Evolutionary conservation across 1,284 basidiomycete species (phyloP).

Genomic region (Irpex lacteus): DNA sequence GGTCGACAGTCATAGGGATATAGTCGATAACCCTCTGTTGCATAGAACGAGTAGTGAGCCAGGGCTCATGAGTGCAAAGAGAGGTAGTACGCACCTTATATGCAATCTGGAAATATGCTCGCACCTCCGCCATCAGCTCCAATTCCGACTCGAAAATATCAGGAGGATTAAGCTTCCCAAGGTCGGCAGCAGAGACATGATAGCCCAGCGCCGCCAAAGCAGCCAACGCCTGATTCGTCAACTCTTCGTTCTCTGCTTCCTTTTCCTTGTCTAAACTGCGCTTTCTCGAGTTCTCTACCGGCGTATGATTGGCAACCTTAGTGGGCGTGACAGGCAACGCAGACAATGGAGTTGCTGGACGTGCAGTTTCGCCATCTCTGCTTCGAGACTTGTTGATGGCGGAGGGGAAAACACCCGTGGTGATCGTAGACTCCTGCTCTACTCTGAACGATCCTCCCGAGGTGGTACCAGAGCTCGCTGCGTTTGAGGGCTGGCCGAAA

Average conservation of each 20-base stretch:
- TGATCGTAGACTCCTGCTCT: too few relatives aligned
- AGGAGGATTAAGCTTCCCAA: slow-evolving; percentile 35
- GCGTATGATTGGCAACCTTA: background rate
- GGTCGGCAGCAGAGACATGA: slow-evolving; percentile 30
- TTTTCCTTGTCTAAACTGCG: slow-evolving; percentile 4
- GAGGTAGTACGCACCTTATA: slow-evolving; percentile 46
- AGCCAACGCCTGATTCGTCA: slow-evolving; percentile 26
- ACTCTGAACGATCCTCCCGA: too few relatives aligned
- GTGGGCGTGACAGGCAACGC: background rate
- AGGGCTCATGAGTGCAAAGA: too few relatives aligned
- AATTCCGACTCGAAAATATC: slow-evolving; percentile 47
- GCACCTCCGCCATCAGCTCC: slow-evolving; percentile 47
- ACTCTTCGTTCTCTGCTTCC: slow-evolving; percentile 8
- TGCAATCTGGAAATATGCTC: slow-evolving; percentile 49
- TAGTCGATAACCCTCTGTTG: slow-evolving; percentile 35
- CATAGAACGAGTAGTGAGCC: too few relatives aligned
- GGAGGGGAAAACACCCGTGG: too few relatives aligned
- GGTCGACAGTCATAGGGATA: slow-evolving; percentile 42
- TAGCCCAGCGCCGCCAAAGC: slow-evolving; percentile 34
- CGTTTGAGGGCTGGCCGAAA: too few relatives aligned
- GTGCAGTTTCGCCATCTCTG: too few relatives aligned
- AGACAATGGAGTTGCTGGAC: too few relatives aligned
- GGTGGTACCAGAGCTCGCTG: too few relatives aligned
- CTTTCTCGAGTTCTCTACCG: background rate
- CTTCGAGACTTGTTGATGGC: too few relatives aligned